These are phyloP conservation scores for Medicago arabica DNA, from an alignment of 306 rosid species.

Conservation along the genomic window DNA sequence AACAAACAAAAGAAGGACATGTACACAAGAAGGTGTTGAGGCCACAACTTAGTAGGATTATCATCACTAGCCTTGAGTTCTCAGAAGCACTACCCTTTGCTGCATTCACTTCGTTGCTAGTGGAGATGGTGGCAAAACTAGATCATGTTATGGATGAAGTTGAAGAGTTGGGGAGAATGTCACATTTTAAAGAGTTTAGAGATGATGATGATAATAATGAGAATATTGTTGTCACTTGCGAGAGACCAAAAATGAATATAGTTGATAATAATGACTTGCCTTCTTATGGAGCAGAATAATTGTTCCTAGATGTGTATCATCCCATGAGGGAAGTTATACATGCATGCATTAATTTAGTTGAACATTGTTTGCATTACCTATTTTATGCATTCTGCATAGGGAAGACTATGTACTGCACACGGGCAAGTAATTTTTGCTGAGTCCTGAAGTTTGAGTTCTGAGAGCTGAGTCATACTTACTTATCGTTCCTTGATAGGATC, in stretches of 20 bases:
- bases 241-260: conserved; percentile 42
- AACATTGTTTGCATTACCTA: neutral
- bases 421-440: neutral
- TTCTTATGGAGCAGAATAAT: conserved; percentile 53
- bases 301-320: neutral
- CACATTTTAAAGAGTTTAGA: conserved; percentile 64
- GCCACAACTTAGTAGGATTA: conserved; percentile 67
- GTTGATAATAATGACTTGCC: conserved; percentile 40
- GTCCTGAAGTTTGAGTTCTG: neutral
- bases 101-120: conserved; percentile 77
- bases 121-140: conserved; percentile 84
- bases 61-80: conserved; percentile 68
- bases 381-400: too few species aligned
- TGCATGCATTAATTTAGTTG: neutral
- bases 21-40: conserved; percentile 61
- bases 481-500: neutral
- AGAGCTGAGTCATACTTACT: neutral
- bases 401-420: too few species aligned
- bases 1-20: conserved; percentile 44
- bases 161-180: conserved; percentile 67
- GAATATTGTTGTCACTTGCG: conserved; percentile 57
- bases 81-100: conserved; percentile 88
- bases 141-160: conserved; percentile 71
- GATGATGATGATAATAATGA: conserved; percentile 34
- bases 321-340: neutral